phyloP scores from a whole-genome alignment of 345 rosid genomes.

The Pugionium cornutum region DNA sequence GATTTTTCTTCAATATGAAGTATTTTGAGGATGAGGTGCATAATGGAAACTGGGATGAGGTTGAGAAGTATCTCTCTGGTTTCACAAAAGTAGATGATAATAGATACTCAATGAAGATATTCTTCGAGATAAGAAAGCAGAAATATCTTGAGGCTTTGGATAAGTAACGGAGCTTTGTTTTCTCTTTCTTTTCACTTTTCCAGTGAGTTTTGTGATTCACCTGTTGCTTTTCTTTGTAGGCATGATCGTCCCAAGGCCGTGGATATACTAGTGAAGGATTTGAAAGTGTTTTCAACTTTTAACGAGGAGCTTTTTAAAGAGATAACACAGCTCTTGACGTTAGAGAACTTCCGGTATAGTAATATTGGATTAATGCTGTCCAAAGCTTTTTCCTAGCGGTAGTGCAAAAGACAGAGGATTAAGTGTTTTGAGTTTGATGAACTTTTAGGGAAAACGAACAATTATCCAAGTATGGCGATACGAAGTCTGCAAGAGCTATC shows the following conservation, averaged over 20 bases:
- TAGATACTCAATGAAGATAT: too few relatives aligned
- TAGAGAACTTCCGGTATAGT: conserved; percentile 85
- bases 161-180: conserved; percentile 40
- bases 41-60: conserved; percentile 97
- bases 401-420: conserved; percentile 21
- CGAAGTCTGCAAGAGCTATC: conserved; percentile 94
- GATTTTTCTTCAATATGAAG: conserved; percentile 49
- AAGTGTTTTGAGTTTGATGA: conserved; percentile 17
- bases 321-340: conserved; percentile 53
- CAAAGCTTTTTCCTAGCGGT: too few relatives aligned
- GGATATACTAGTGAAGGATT: conserved; percentile 91
- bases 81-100: too few relatives aligned
- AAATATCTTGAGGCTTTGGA: conserved; percentile 98
- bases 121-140: conserved; percentile 82
- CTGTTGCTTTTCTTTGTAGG: conserved; percentile 44
- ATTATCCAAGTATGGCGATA: conserved; percentile 94
- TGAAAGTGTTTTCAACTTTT: conserved; percentile 95
- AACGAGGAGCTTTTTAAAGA: conserved; percentile 83
- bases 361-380: not conserved
- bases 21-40: conserved; percentile 70
- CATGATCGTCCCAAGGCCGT: conserved; percentile 96
- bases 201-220: conserved; percentile 19
- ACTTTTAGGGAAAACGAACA: conserved; percentile 87
- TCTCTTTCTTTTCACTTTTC: too few relatives aligned
- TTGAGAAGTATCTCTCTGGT: conserved; percentile 61